Percentiles rank a stretch among this genome's conserved stretches.
Evolutionary conservation across 805 yeast species (phyloP).

Genomic region (Yamadazyma olivae): DNA sequence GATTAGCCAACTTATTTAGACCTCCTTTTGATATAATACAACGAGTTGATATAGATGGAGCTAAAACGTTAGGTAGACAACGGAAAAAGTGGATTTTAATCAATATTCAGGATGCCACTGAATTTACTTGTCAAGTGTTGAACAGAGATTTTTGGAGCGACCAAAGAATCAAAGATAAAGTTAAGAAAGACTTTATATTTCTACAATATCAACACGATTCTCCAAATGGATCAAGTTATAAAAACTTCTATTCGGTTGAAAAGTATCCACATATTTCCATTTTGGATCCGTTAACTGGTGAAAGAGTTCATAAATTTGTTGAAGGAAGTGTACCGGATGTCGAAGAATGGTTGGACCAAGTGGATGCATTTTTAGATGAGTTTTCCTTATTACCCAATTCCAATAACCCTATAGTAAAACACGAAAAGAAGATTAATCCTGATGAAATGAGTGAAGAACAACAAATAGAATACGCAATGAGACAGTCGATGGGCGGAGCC

Average conservation of each 20-base stretch:
- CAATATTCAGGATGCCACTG: constrained; percentile 82
- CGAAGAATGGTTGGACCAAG: constrained; percentile 61
- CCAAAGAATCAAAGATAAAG: constrained; percentile 55
- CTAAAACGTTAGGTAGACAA: constrained; percentile 62
- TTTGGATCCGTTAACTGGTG: constrained; percentile 94
- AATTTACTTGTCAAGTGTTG: constrained; percentile 83
- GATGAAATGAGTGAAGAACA: constrained; percentile 75
- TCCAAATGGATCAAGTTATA: constrained; percentile 66
- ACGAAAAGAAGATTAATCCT: constrained; percentile 59
- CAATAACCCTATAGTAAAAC: constrained; percentile 63
- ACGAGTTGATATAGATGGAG: constrained; percentile 65
- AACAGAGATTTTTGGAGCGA: constrained; percentile 94
- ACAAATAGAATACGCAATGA: constrained; percentile 73
- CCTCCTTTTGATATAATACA: constrained; percentile 93
- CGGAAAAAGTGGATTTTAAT: constrained; percentile 78
- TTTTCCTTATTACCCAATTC: constrained; percentile 65
- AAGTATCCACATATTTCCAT: constrained; percentile 87
- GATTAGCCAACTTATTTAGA: constrained; percentile 78
- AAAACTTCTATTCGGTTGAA: constrained; percentile 66
- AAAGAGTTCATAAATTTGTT: constrained; percentile 76
- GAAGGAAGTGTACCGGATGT: constrained; percentile 56
- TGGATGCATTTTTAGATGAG: constrained; percentile 61
- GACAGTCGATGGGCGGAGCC: constrained; percentile 51
- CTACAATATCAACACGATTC: constrained; percentile 83
- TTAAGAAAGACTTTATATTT: constrained; percentile 71